A percentile compares a stretch with the other conserved stretches of the same genome.
These are phyloP conservation scores for Coemansia umbellata DNA, from an alignment of 192 early-diverging fungal species.

Conservation along the genomic window DNA sequence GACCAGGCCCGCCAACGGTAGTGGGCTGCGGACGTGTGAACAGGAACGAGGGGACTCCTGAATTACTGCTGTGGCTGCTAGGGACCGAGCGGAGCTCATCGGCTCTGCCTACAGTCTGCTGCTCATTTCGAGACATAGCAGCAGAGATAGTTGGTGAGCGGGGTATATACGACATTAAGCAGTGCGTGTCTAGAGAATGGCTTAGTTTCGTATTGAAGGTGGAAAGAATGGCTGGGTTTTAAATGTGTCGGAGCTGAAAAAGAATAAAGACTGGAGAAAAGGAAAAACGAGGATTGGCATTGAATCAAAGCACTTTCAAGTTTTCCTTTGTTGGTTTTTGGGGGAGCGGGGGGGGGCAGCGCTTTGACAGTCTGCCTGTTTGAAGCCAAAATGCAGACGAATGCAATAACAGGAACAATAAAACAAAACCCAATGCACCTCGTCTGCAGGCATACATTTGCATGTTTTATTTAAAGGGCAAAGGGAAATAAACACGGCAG, in stretches of 20 bases:
- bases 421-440: too few species aligned
- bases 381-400: too few species aligned
- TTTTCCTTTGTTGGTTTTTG: too few species aligned
- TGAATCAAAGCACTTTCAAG: too few species aligned
- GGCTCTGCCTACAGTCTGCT: slow-evolving; percentile 16
- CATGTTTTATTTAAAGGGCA: too few species aligned
- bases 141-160: slow-evolving; percentile 8
- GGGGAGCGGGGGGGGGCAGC: too few species aligned
- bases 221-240: background rate
- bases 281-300: slow-evolving; percentile 7
- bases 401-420: too few species aligned
- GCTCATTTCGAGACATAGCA: background rate
- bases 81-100: slow-evolving; percentile 25
- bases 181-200: too few species aligned
- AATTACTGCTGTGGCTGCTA: slow-evolving; percentile 19
- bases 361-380: too few species aligned
- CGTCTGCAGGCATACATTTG: too few species aligned
- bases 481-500: too few species aligned
- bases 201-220: too few species aligned
- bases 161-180: slow-evolving; percentile 33
- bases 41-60: background rate
- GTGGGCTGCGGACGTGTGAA: background rate
- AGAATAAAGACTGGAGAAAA: background rate
- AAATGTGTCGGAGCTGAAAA: background rate
- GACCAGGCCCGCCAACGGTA: background rate